Evolutionary conservation across 169 alveolate species (phyloP).

Genomic region (Plasmodium reichenowi): DNA sequence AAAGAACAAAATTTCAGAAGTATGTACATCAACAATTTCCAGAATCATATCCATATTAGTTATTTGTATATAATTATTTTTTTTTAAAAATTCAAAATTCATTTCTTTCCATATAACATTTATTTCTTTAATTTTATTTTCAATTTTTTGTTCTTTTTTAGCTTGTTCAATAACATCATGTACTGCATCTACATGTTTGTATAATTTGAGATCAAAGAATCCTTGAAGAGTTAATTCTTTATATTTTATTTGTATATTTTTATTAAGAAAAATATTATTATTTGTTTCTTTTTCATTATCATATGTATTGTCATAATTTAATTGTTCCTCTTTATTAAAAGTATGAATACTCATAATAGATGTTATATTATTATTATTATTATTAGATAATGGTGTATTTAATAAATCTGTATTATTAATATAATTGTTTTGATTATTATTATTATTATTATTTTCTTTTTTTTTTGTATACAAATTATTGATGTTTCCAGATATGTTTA

Average conservation of each 20-base stretch:
- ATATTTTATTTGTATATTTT: constrained; percentile 89
- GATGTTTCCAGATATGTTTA: constrained; percentile 91
- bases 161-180: constrained; percentile 96
- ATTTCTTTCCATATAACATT: constrained; percentile 93
- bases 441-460: neutral
- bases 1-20: constrained; percentile 84
- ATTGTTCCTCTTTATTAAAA: neutral
- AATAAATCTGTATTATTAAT: neutral
- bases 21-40: constrained; percentile 89
- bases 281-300: neutral
- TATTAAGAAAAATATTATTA: neutral
- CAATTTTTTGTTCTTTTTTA: constrained; percentile 95
- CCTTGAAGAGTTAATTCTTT: constrained; percentile 94
- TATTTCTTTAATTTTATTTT: constrained; percentile 92
- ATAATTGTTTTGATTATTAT: neutral
- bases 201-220: constrained; percentile 91
- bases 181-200: constrained; percentile 93
- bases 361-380: neutral
- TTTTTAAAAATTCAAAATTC: constrained; percentile 90
- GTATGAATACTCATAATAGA: neutral
- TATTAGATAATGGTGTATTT: neutral
- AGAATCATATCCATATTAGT: constrained; percentile 91
- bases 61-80: constrained; percentile 90
- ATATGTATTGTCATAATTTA: neutral
- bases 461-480: constrained; percentile 9